A percentile compares a stretch with the other conserved stretches of the same genome.
Conservation (phyloP, 2,329 filamentous ascomycete genomes). For the Botryotinia calthae region DNA sequence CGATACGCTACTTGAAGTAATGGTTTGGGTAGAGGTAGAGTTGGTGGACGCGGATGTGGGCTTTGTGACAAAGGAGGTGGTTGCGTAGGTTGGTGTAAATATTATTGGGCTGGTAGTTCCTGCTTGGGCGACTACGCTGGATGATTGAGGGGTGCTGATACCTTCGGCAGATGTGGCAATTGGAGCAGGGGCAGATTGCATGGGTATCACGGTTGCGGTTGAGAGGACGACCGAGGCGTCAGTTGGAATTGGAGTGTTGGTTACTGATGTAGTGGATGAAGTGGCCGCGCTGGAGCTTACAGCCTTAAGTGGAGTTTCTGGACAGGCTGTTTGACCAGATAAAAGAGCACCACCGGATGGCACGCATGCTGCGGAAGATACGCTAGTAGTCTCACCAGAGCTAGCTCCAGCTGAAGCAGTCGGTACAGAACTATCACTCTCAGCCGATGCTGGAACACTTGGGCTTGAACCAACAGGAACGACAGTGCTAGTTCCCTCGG, state of each 20-base stretch:
- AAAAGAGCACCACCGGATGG: background rate
- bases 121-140: background rate
- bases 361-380: background rate
- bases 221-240: background rate
- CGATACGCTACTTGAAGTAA: background rate
- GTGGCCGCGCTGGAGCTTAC: background rate
- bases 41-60: background rate
- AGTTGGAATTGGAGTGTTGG: background rate
- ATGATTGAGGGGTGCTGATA: background rate
- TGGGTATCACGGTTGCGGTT: background rate
- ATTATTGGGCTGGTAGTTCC: background rate
- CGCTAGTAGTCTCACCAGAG: background rate
- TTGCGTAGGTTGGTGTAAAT: background rate
- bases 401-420: background rate
- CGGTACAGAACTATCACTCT: background rate
- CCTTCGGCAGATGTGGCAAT: background rate
- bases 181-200: background rate
- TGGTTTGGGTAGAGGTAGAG: background rate
- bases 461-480: background rate
- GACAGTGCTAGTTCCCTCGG: background rate
- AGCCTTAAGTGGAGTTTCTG: background rate
- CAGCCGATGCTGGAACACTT: background rate
- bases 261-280: background rate
- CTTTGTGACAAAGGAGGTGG: slow-evolving; percentile 8
- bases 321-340: background rate